Conservation (phyloP, 345 rosid species). For the Boechera divaricarpa region DNA sequence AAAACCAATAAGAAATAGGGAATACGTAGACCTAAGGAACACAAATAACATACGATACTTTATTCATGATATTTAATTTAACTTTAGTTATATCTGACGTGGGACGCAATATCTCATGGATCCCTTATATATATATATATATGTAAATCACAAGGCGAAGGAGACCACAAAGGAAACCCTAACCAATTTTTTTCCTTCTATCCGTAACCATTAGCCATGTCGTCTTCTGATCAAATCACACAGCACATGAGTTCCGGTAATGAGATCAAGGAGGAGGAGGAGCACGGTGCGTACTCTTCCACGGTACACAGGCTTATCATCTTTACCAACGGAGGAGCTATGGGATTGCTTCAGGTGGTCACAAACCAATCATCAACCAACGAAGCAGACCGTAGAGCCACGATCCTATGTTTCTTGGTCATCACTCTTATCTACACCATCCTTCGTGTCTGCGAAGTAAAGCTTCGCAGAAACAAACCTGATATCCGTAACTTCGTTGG, state of each 20-base stretch:
- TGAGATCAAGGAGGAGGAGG: not conserved
- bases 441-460: constrained; percentile 13
- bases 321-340: not conserved
- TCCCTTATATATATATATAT: not conserved
- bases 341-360: constrained; percentile 18
- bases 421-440: not conserved
- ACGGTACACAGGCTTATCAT: constrained; percentile 19
- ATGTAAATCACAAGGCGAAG: not conserved
- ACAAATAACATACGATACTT: not conserved
- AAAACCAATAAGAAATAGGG: not conserved
- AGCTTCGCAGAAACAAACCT: not conserved
- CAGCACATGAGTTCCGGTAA: not conserved
- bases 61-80: not conserved
- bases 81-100: not conserved
- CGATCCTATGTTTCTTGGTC: constrained; percentile 11
- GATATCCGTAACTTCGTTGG: constrained; percentile 1
- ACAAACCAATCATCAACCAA: constrained; percentile 9
- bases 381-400: constrained; percentile 1
- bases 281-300: not conserved
- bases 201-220: not conserved
- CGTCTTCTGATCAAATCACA: not conserved
- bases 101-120: not conserved
- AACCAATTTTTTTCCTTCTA: not conserved
- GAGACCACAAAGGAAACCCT: not conserved
- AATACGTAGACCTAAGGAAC: not conserved